Base-by-base conservation (phyloP, 352 stramenopile genomes). In the Plasmopara muralis region DNA sequence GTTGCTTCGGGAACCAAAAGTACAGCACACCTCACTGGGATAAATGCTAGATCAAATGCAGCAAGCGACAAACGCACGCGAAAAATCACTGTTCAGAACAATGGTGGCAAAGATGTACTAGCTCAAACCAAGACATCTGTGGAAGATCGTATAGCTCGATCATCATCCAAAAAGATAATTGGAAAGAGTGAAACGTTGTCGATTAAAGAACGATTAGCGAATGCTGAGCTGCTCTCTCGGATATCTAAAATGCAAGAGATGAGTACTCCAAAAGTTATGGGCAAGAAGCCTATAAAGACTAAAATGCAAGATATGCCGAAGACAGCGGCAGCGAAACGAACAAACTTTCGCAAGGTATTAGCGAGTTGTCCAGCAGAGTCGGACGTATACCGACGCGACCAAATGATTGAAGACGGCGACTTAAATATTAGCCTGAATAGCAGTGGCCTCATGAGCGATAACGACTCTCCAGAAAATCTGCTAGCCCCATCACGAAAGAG, bases 181-280 rank as follows among this genome's bases (percentile, higher is more conserved):
- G 48, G 41, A 9, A 68, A 65, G 25, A 43, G 14, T 25, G 60
- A 67, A 20, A 75, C 65, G 16, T 48, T 77, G 54, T 71, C 56
- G 10, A 67, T 72, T 31, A 70, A 79, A 40, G 60, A 77, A 42
- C 62, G 70, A 15, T 50, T 81, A 38, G 68, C 65, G 6, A 79
- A 77, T 46, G 70, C 66, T 50, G 71, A 77, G n/a, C 51, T 81
- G 40, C 68, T 84, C 29, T 54, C 70, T 34, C 60, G 62, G 39
- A 75, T 84, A 43, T 60, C 49, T 18, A 74, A 71, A 38, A 72
- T 83, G 52, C 72, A 85, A 42, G 78, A 89, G 29, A 72, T 87
- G 28, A 68, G 57, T 30, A 89, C 78, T 9, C 78, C 78, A 16
- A 87, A 84, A 55, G 72, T 85, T 10, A 39, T 74, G n/a, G 50